Evolutionary conservation across 352 stramenopile species (phyloP).

Genomic region (Phytophthora meadii): DNA sequence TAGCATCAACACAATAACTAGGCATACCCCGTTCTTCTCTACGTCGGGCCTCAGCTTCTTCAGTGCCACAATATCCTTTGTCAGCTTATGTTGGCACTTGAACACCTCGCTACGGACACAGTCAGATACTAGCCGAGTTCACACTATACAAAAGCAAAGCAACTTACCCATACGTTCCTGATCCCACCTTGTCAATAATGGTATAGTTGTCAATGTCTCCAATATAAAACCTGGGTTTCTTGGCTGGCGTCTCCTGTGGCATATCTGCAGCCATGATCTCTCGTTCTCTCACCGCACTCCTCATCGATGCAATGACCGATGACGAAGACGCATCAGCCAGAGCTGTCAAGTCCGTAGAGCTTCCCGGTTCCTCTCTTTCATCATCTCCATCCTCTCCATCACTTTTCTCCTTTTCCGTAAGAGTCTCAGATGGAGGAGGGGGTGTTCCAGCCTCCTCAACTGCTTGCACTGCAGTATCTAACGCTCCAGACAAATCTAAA

Average conservation of each 20-base stretch:
- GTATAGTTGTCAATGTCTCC: conserved; percentile 89
- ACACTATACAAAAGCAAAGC: not conserved
- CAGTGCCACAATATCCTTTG: conserved; percentile 86
- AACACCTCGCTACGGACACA: conserved; percentile 75
- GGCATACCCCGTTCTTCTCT: conserved; percentile 85
- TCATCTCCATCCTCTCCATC: conserved; percentile 43
- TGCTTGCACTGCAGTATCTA: conserved; percentile 25
- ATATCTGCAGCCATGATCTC: conserved; percentile 72
- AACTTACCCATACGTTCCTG: conserved; percentile 84
- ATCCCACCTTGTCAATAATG: conserved; percentile 90
- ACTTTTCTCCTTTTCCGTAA: conserved; percentile 28
- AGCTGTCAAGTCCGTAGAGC: not conserved
- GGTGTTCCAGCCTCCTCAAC: not conserved
- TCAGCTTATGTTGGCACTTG: conserved; percentile 89
- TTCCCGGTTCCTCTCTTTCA: conserved; percentile 27
- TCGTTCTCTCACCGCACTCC: conserved; percentile 69
- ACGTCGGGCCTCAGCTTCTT: conserved; percentile 88
- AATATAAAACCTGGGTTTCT: conserved; percentile 79
- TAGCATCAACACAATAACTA: not conserved
- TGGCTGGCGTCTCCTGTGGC: conserved; percentile 40
- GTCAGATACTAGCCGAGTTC: conserved; percentile 4
- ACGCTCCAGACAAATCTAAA: conserved; percentile 34
- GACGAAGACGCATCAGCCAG: conserved; percentile 45
- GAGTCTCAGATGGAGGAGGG: not conserved
- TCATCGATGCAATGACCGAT: conserved; percentile 75